phyloP scores from a whole-genome alignment of 352 stramenopile species.

The Globisporangium okanoganense region DNA sequence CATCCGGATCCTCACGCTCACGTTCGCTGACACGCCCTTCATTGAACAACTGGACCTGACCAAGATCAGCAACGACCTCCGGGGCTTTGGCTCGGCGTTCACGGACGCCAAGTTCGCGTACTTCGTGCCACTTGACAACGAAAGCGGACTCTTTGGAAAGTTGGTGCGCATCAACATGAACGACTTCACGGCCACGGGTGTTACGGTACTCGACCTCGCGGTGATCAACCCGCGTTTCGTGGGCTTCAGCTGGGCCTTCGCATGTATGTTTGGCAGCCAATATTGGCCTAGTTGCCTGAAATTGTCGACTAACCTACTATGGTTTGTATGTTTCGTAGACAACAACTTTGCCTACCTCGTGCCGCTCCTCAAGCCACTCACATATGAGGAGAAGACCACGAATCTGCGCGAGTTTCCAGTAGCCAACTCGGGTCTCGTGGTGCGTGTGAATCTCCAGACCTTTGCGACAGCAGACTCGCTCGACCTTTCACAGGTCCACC shows the following conservation, averaged over 20 bases:
- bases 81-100: conserved; percentile 57
- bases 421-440: conserved; percentile 54
- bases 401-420: conserved; percentile 75
- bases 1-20: conserved; percentile 43
- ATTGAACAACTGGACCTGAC: conserved; percentile 58
- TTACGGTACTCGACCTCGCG: conserved; percentile 48
- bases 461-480: conserved; percentile 42
- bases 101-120: conserved; percentile 57
- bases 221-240: conserved; percentile 50
- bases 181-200: conserved; percentile 33
- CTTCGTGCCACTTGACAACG: conserved; percentile 61
- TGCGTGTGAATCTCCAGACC: conserved; percentile 47
- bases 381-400: conserved; percentile 43
- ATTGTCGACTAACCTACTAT: background rate
- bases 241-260: conserved; percentile 59
- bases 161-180: conserved; percentile 52
- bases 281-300: background rate
- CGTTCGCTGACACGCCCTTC: conserved; percentile 44
- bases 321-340: conserved; percentile 27
- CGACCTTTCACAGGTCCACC: conserved; percentile 45
- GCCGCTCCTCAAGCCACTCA: conserved; percentile 37
- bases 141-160: conserved; percentile 52
- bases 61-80: conserved; percentile 32
- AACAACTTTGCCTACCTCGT: conserved; percentile 61
- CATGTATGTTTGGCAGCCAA: conserved; percentile 34